Base-by-base conservation (phyloP, 495 filamentous ascomycete species). In the Neurospora hispaniola region DNA sequence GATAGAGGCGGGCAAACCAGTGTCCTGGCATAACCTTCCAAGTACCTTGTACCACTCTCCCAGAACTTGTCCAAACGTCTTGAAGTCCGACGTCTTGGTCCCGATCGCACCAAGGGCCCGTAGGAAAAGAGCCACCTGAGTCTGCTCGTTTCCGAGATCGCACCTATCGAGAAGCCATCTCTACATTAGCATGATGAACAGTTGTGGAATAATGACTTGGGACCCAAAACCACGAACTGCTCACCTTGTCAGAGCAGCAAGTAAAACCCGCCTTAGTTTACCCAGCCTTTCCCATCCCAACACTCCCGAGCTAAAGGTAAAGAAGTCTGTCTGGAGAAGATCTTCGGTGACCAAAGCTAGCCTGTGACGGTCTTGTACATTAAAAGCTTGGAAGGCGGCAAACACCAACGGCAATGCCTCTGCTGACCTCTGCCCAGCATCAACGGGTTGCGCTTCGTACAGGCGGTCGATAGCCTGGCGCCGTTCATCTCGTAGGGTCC, bases 391-490 rank as follows among this genome's bases (percentile, higher is more conserved):
- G 72, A 80, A 82, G 44, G 78, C 59, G 16, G 78, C 73, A 35
- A 83, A 73, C 8, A 85, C 46, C 31, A 85, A 77, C 62, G 81
- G 81, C 3, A 80, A 71, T 27, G 81, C 82, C 43, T 72, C 71
- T 40, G 71, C 48, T 16, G 81, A 74, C 71, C 83, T 80, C 73
- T 71, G 71, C n/a, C 73, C 70, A 20, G 62, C 35, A 71, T 72
- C 72, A 14, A 59, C 40, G 11, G 66, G 71, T 27, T 66, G 54
- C 27, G 74, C 31, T 27, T 69, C 41, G 72, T 85, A 86, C 40
- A 85, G 46, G 11, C 81, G 75, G 81, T 98, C 94, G 88, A 93
- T 94, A 73, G 89, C 85, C 68, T 81, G 77, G 76, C 93, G 87
- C 82, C 91, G 91, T 18, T 74, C 71, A 35, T 81, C 75, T 73